Percentiles rank a stretch among this genome's conserved stretches.
phyloP scores from a whole-genome alignment of 176 grass and related monocot genomes.

The Puya raimondii region DNA sequence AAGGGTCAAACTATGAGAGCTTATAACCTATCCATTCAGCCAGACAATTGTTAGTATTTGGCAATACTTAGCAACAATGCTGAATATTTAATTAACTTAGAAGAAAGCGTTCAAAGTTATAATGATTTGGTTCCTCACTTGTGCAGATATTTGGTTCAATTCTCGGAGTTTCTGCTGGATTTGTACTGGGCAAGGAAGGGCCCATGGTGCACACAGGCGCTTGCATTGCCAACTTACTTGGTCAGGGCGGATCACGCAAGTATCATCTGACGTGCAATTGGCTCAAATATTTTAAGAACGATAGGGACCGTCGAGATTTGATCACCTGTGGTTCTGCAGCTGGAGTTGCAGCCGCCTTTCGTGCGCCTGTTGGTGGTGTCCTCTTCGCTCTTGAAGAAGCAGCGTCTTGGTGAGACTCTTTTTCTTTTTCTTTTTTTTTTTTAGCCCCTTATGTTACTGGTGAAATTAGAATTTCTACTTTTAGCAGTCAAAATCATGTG shows the following conservation, averaged over 20 bases:
- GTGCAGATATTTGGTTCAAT: conserved; percentile 84
- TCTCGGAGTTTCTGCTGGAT: conserved; percentile 92
- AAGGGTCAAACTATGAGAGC: neutral
- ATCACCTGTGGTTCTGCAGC: conserved; percentile 89
- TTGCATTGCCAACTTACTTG: conserved; percentile 90
- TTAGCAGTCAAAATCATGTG: neutral
- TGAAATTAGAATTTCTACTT: neutral
- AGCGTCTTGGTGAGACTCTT: conserved; percentile 70
- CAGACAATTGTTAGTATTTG: neutral
- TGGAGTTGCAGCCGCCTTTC: conserved; percentile 91
- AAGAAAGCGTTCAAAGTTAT: neutral
- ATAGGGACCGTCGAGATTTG: conserved; percentile 78
- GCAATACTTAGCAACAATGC: neutral
- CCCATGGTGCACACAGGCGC: conserved; percentile 98
- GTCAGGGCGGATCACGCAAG: conserved; percentile 87
- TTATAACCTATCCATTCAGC: neutral
- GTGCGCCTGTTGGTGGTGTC: conserved; percentile 86
- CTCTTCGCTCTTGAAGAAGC: conserved; percentile 98
- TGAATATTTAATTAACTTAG: neutral
- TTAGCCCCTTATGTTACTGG: neutral
- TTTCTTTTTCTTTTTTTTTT: neutral
- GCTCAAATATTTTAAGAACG: conserved; percentile 88
- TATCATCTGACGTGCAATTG: conserved; percentile 88
- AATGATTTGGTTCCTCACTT: neutral
- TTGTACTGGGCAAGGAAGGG: conserved; percentile 92